Conservation (phyloP, 345 rosid genomes). For the Eucalyptus microcorys region DNA sequence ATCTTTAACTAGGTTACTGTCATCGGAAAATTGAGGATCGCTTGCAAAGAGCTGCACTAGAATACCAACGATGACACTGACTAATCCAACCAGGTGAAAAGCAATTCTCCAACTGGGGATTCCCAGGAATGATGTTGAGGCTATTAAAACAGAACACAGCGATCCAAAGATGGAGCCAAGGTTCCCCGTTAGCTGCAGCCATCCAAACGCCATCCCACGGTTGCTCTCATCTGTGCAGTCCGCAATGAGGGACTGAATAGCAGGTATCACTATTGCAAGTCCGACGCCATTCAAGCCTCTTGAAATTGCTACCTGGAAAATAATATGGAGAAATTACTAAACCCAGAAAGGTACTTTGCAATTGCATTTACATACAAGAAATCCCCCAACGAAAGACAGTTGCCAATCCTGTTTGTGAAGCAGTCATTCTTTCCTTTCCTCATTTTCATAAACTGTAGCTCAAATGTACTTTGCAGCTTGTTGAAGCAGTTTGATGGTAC, state of each 20-base stretch:
- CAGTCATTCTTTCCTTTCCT: neutral
- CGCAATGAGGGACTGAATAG: constrained; percentile 73
- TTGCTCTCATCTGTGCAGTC: constrained; percentile 66
- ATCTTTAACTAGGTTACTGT: neutral
- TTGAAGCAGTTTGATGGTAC: neutral
- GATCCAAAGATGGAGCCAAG: constrained; percentile 52
- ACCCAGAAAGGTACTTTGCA: neutral
- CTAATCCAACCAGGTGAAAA: constrained; percentile 42
- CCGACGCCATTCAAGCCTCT: constrained; percentile 84
- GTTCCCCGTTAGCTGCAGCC: constrained; percentile 53
- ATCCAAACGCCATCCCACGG: constrained; percentile 72
- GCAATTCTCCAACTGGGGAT: constrained; percentile 71
- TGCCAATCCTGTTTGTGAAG: neutral
- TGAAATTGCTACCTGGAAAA: constrained; percentile 56
- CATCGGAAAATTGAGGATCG: constrained; percentile 39
- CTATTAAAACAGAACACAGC: constrained; percentile 42
- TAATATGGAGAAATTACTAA: neutral
- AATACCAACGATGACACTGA: constrained; percentile 53
- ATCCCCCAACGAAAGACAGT: neutral
- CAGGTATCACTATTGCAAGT: constrained; percentile 65
- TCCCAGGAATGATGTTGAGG: constrained; percentile 54
- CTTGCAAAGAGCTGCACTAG: constrained; percentile 42
- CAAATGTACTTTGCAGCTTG: neutral
- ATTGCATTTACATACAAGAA: neutral
- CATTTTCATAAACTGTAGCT: neutral